A percentile compares a stretch with the other conserved stretches of the same genome.
Conservation (phyloP, 2,329 filamentous ascomycete species). For the Penicillium rolfsii region DNA sequence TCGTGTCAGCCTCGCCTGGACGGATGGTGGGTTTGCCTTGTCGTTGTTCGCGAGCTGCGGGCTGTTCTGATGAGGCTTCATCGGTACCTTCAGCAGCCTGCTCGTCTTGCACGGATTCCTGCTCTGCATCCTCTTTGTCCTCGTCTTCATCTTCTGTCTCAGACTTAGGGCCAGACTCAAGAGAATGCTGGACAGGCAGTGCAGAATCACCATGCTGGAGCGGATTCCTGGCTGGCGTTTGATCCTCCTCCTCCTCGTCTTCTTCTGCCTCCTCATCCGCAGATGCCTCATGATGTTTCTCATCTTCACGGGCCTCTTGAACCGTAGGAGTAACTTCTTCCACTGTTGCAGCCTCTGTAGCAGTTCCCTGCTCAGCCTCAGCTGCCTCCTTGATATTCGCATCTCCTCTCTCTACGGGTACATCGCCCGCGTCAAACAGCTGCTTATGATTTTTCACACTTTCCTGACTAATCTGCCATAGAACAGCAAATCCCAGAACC, state of each 20-base stretch:
- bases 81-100: conserved; percentile 13
- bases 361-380: conserved; percentile 29
- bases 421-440: conserved; percentile 51
- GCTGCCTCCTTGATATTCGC: conserved; percentile 18
- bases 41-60: conserved; percentile 51
- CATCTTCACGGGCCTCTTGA: conserved; percentile 5
- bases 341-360: conserved; percentile 10
- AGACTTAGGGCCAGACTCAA: conserved; percentile 17
- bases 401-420: conserved; percentile 28
- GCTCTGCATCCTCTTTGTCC: conserved; percentile 11
- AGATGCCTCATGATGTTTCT: conserved; percentile 24
- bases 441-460: conserved; percentile 80
- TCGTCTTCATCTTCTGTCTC: conserved; percentile 41
- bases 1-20: conserved; percentile 23
- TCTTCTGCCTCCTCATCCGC: conserved; percentile 29
- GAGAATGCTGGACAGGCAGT: conserved; percentile 5
- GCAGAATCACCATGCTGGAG: conserved; percentile 26
- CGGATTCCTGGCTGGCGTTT: conserved; percentile 23
- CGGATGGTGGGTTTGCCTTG: conserved; percentile 37
- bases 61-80: conserved; percentile 31
- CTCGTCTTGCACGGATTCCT: not conserved
- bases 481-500: conserved; percentile 80
- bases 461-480: conserved; percentile 87
- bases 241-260: conserved; percentile 41
- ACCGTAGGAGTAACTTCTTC: conserved; percentile 23